Evolutionary conservation across 768 basidiomycete species (phyloP).

Genomic region (Mycena galericulata): DNA sequence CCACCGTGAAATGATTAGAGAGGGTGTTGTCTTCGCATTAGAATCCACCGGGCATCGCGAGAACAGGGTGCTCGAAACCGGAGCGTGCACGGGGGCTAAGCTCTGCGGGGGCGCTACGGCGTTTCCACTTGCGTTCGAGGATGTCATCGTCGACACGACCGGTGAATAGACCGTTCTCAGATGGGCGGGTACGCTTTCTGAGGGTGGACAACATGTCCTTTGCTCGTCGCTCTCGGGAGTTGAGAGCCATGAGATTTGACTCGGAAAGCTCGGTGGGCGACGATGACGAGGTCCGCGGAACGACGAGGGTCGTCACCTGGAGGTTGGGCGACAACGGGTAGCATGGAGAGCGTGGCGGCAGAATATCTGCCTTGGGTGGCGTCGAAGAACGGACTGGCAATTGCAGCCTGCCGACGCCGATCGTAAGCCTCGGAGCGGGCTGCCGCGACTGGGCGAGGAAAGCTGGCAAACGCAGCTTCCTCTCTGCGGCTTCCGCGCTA

Average conservation of each 20-base stretch:
- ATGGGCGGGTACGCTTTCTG: conserved; percentile 63
- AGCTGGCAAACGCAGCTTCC: conserved; percentile 34
- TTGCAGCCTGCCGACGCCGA: conserved; percentile 56
- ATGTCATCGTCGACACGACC: conserved; percentile 32
- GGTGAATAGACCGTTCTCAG: conserved; percentile 43
- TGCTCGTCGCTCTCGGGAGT: conserved; percentile 67
- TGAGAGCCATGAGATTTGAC: conserved; percentile 62
- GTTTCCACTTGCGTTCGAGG: conserved; percentile 57
- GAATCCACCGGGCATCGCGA: conserved; percentile 71
- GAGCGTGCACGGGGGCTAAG: conserved; percentile 60
- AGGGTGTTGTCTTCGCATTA: conserved; percentile 36
- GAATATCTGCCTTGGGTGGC: conserved; percentile 39
- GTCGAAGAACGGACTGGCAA: conserved; percentile 53
- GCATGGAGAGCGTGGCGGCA: conserved; percentile 48
- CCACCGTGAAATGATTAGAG: conserved; percentile 9
- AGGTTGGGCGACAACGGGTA: conserved; percentile 56
- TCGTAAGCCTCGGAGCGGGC: conserved; percentile 39
- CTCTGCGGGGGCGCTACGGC: conserved; percentile 75
- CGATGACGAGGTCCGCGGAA: conserved; percentile 57
- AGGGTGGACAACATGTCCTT: conserved; percentile 76
- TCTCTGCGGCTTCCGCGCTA: conserved; percentile 35
- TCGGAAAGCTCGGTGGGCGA: conserved; percentile 64
- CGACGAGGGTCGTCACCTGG: conserved; percentile 61
- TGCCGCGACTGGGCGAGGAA: conserved; percentile 37
- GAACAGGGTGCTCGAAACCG: conserved; percentile 70